Conservation (phyloP, 2,329 filamentous ascomycete species). For the Fusarium staphyleae region DNA sequence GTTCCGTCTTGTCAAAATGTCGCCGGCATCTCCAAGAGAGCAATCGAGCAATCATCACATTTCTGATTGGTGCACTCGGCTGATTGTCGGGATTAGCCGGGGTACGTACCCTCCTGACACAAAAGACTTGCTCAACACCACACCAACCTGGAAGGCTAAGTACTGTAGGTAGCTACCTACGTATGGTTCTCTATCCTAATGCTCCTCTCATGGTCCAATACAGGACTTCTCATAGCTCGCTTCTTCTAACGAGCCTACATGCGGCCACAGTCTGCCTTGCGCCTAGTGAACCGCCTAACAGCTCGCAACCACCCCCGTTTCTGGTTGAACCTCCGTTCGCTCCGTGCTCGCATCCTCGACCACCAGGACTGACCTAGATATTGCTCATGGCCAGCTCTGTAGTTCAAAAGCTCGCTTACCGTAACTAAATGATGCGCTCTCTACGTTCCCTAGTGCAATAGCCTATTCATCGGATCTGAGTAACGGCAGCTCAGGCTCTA, state of each 20-base stretch:
- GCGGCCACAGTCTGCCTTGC: no score
- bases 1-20: constrained; percentile 47
- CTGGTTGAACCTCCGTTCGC: background rate
- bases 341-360: background rate
- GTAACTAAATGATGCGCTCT: background rate
- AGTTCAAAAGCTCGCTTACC: constrained; percentile 12
- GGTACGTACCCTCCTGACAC: constrained; percentile 21
- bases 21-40: constrained; percentile 37
- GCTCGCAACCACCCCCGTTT: background rate
- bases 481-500: constrained; percentile 13
- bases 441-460: background rate
- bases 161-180: no score
- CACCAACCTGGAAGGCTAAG: no score
- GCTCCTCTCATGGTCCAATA: no score
- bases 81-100: constrained; percentile 38
- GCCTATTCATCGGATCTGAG: constrained; percentile 2
- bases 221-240: no score
- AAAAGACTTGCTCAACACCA: no score
- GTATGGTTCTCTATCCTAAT: no score
- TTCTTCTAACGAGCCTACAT: no score
- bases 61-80: constrained; percentile 44
- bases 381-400: background rate
- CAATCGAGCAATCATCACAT: constrained; percentile 39
- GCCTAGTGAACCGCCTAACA: background rate
- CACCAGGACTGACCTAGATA: background rate